These are phyloP conservation scores for Tanacetum coccineum DNA, from an alignment of 129 eudicot species.

Conservation along the genomic window DNA sequence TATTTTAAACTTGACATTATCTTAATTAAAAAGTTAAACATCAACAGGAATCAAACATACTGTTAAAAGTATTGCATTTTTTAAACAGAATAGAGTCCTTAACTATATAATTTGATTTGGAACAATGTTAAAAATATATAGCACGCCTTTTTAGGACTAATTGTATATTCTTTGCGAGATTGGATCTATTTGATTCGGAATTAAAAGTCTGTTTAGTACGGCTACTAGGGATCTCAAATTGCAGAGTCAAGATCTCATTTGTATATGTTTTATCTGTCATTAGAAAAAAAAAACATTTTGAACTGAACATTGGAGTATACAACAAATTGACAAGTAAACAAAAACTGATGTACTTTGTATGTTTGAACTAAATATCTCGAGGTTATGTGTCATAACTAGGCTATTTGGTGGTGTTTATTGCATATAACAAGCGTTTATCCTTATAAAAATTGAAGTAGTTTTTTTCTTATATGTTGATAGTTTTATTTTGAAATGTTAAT, in stretches of 20 bases:
- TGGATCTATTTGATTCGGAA: slow-evolving; percentile 29
- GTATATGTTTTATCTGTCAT: background rate
- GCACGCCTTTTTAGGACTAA: slow-evolving; percentile 26
- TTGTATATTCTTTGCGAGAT: slow-evolving; percentile 20
- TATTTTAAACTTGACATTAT: background rate
- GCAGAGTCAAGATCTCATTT: slow-evolving; percentile 24
- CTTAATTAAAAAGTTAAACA: background rate
- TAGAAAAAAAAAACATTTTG: background rate
- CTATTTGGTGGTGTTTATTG: too few species aligned
- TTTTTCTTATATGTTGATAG: too few species aligned
- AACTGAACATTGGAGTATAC: too few species aligned
- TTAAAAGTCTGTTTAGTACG: slow-evolving; percentile 27
- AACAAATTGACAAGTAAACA: too few species aligned
- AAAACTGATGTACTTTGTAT: too few species aligned
- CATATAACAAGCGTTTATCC: too few species aligned
- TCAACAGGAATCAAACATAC: too few species aligned
- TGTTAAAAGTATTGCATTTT: background rate
- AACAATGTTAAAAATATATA: slow-evolving; percentile 8
- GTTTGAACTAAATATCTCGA: too few species aligned
- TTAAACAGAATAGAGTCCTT: background rate
- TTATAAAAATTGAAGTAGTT: too few species aligned
- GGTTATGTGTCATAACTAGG: too few species aligned
- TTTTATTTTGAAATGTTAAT: too few species aligned
- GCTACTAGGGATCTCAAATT: slow-evolving; percentile 20
- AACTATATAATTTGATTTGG: background rate